These are phyloP conservation scores for Kazachstania africana DNA, from an alignment of 805 yeast genomes.

Conservation along the genomic window DNA sequence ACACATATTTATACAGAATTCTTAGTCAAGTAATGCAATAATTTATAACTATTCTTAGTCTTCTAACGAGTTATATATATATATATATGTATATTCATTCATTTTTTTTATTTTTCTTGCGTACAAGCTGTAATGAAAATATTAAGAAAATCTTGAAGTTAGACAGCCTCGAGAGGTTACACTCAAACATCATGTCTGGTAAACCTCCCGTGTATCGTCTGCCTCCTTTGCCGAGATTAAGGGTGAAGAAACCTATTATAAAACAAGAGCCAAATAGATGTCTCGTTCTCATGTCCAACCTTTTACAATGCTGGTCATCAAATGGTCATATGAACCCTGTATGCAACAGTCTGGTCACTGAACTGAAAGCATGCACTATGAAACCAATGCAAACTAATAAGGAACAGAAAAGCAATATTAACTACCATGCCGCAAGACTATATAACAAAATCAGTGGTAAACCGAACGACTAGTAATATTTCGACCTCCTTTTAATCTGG, in stretches of 20 bases:
- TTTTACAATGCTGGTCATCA: constrained; percentile 93
- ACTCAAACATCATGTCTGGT: constrained; percentile 18
- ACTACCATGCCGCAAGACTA: constrained; percentile 42
- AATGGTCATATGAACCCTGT: constrained; percentile 70
- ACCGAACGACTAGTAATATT: constrained; percentile 25
- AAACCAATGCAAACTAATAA: constrained; percentile 13
- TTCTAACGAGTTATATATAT: too few species aligned
- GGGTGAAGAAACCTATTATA: constrained; percentile 53
- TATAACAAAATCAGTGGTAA: constrained; percentile 39
- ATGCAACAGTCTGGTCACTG: constrained; percentile 55
- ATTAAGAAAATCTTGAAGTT: too few species aligned
- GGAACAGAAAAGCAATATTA: constrained; percentile 32
- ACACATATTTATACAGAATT: too few species aligned
- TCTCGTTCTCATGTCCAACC: constrained; percentile 67
- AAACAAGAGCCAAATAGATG: constrained; percentile 59
- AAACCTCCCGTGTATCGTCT: constrained; percentile 33
- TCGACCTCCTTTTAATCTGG: not conserved
- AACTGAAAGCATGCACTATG: constrained; percentile 63
- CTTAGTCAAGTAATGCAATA: too few species aligned
- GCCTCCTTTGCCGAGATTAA: constrained; percentile 67
- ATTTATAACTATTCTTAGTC: too few species aligned
- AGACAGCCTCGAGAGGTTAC: too few species aligned
- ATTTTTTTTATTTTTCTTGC: too few species aligned
- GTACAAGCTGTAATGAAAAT: too few species aligned
- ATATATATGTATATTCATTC: too few species aligned